These are phyloP conservation scores for Cladophialophora immunda DNA, from an alignment of 2,329 filamentous ascomycete genomes.

Conservation along the genomic window DNA sequence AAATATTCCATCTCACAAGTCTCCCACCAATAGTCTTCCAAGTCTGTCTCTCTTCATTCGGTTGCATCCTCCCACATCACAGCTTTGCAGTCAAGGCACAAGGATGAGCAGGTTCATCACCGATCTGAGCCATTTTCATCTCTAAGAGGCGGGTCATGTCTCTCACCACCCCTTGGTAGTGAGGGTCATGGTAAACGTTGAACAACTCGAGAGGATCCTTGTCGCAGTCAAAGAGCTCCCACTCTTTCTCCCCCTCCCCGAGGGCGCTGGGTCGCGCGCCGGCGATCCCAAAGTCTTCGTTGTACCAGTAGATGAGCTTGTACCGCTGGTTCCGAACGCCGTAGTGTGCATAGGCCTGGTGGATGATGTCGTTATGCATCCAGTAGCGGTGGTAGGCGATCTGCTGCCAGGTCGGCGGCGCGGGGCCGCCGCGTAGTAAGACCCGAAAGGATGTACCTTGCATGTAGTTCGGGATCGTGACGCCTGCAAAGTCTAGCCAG, in stretches of 20 bases:
- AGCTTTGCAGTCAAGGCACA: no score
- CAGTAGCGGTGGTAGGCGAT: slow-evolving; percentile 65
- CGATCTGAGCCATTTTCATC: slow-evolving; percentile 62
- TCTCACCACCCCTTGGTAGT: slow-evolving; percentile 50
- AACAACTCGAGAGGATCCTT: slow-evolving; percentile 62
- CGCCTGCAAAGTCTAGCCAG: slow-evolving; percentile 57
- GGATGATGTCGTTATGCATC: slow-evolving; percentile 63
- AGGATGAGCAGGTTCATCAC: slow-evolving; percentile 49
- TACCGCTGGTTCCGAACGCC: slow-evolving; percentile 61
- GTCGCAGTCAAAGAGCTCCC: slow-evolving; percentile 65
- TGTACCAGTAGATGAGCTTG: slow-evolving; percentile 67
- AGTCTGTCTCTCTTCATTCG: no score
- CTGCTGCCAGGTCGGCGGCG: slow-evolving; percentile 64
- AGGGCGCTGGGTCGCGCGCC: slow-evolving; percentile 50
- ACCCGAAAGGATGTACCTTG: slow-evolving; percentile 58
- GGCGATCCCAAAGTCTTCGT: slow-evolving; percentile 57
- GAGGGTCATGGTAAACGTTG: slow-evolving; percentile 54
- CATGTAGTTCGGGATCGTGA: slow-evolving; percentile 59
- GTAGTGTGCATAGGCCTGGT: slow-evolving; percentile 62
- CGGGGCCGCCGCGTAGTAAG: no score
- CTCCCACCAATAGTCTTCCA: no score
- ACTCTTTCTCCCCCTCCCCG: slow-evolving; percentile 57
- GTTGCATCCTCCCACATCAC: no score
- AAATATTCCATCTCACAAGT: no score
- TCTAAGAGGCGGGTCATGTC: slow-evolving; percentile 56